Evolutionary conservation across 2,329 filamentous ascomycete genomes (phyloP).

Genomic region (Stachybotrys chlorohalonatus): DNA sequence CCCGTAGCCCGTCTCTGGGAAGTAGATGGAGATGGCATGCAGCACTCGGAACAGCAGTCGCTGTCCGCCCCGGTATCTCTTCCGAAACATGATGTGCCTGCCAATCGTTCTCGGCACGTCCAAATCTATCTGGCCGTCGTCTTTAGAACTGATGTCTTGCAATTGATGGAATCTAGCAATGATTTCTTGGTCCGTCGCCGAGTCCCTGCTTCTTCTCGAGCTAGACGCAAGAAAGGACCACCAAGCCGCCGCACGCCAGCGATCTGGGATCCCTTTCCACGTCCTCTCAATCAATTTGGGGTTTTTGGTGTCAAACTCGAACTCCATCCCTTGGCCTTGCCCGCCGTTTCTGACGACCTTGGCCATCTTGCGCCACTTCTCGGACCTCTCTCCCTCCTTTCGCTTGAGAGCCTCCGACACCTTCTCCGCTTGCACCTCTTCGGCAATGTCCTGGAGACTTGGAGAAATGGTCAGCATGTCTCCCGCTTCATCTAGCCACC

Average conservation of each 20-base stretch:
- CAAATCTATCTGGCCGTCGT: slow-evolving; percentile 94
- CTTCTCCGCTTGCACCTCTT: slow-evolving; percentile 45
- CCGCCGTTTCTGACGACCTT: slow-evolving; percentile 41
- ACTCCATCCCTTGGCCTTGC: slow-evolving; percentile 53
- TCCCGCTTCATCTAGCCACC: slow-evolving; percentile 56
- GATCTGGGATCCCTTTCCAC: slow-evolving; percentile 97
- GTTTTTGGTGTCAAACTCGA: slow-evolving; percentile 72
- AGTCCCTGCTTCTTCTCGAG: slow-evolving; percentile 53
- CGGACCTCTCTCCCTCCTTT: slow-evolving; percentile 53
- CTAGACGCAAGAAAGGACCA: slow-evolving; percentile 81
- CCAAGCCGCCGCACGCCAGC: slow-evolving; percentile 91
- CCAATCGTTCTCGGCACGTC: slow-evolving; percentile 94
- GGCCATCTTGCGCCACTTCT: slow-evolving; percentile 62
- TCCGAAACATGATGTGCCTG: slow-evolving; percentile 94
- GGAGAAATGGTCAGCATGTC: slow-evolving; percentile 56
- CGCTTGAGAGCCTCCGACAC: slow-evolving; percentile 47
- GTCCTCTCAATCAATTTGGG: slow-evolving; percentile 84
- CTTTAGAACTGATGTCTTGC: slow-evolving; percentile 65
- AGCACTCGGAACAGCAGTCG: slow-evolving; percentile 85
- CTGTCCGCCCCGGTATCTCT: slow-evolving; percentile 85
- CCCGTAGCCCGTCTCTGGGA: slow-evolving; percentile 86
- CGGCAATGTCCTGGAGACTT: slow-evolving; percentile 44
- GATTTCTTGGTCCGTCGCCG: slow-evolving; percentile 61
- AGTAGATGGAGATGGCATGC: slow-evolving; percentile 85
- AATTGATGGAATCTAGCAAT: slow-evolving; percentile 64